These are phyloP conservation scores for Globisporangium spiculum DNA, from an alignment of 352 stramenopile species.

Conservation along the genomic window DNA sequence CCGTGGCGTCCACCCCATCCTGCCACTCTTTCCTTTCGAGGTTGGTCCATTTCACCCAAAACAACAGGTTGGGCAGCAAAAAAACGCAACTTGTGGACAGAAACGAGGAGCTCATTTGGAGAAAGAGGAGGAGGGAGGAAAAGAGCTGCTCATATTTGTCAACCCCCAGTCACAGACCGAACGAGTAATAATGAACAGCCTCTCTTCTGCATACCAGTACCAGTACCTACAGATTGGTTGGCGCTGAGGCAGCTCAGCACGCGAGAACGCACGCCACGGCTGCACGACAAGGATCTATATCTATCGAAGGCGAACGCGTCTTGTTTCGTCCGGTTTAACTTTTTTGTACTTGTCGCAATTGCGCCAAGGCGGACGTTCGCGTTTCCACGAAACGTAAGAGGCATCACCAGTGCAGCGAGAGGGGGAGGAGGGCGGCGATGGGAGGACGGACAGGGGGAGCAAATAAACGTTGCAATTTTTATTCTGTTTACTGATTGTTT, in stretches of 20 bases:
- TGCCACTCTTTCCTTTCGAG: not conserved
- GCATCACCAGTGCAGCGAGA: not conserved
- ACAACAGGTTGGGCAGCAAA: not conserved
- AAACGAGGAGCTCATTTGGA: not conserved
- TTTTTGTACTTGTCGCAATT: not conserved
- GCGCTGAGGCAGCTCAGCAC: too few species aligned
- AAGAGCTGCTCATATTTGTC: not conserved
- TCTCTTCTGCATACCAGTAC: not conserved
- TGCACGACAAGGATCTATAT: not conserved
- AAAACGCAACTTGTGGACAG: not conserved
- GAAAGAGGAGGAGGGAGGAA: not conserved
- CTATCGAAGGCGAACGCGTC: not conserved
- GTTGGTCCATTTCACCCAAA: not conserved
- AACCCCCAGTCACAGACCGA: not conserved
- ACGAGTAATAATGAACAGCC: not conserved
- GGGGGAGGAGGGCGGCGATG: too few species aligned
- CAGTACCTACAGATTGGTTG: not conserved
- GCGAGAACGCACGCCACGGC: not conserved
- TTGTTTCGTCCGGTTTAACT: not conserved
- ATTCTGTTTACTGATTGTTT: slow-evolving; percentile 2
- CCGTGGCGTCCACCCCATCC: not conserved
- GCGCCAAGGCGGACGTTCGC: not conserved
- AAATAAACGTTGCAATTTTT: not conserved
- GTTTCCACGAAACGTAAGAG: not conserved
- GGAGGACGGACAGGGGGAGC: not conserved